Evolutionary conservation across 306 rosid genomes (phyloP).

Genomic region (Prosopis cineraria): DNA sequence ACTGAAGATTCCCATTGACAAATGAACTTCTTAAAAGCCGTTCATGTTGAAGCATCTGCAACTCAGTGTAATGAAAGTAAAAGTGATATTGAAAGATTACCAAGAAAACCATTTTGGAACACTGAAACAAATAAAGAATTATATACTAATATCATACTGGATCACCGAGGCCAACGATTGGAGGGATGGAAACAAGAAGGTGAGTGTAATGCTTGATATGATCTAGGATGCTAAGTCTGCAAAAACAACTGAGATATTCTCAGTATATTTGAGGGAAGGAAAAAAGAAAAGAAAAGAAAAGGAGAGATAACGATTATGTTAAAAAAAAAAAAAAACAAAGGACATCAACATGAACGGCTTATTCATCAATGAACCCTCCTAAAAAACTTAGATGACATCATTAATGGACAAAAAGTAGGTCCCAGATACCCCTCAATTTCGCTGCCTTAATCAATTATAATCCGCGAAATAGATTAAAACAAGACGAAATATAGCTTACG

Average conservation of each 20-base stretch:
- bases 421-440: no score
- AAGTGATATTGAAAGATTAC: slow-evolving; percentile 19
- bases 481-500: background rate
- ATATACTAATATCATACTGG: slow-evolving; percentile 53
- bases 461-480: background rate
- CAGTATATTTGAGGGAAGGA: background rate
- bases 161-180: slow-evolving; percentile 61
- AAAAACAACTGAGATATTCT: slow-evolving; percentile 28
- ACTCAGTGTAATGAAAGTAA: slow-evolving; percentile 16
- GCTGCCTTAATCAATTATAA: background rate
- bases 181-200: slow-evolving; percentile 78
- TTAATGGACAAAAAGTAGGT: slow-evolving; percentile 19
- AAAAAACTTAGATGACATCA: background rate
- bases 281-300: background rate
- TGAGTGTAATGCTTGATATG: slow-evolving; percentile 68
- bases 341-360: no score
- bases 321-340: background rate
- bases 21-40: slow-evolving; percentile 57
- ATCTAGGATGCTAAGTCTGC: slow-evolving; percentile 52
- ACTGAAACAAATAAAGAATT: background rate
- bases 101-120: slow-evolving; percentile 16
- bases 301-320: background rate
- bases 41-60: slow-evolving; percentile 75
- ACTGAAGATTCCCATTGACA: slow-evolving; percentile 57
- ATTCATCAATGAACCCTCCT: background rate